Evolutionary conservation across 371 early-diverging fungal genomes (phyloP).

Genomic region (Mortierella sp.): DNA sequence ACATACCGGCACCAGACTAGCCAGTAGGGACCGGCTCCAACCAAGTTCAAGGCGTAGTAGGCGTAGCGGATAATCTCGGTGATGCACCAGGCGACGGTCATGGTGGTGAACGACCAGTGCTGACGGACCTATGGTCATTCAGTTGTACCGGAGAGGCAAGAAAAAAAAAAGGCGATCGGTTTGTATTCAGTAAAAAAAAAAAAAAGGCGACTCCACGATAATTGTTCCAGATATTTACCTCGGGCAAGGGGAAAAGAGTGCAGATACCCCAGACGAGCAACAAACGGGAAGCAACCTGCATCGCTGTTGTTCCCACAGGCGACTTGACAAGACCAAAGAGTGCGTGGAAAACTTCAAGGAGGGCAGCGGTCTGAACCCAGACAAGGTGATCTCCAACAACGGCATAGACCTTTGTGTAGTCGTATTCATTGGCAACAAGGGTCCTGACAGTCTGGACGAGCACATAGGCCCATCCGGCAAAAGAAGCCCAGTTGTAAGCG

Average conservation of each 20-base stretch:
- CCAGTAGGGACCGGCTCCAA: constrained; percentile 62
- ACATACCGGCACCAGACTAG: constrained; percentile 74
- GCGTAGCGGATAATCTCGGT: constrained; percentile 91
- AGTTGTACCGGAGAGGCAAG: too few species aligned
- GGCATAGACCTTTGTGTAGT: constrained; percentile 67
- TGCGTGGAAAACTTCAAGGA: constrained; percentile 73
- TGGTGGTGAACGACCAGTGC: constrained; percentile 78
- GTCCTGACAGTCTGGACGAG: constrained; percentile 62
- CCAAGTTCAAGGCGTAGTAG: constrained; percentile 81
- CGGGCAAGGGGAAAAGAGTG: constrained; percentile 71
- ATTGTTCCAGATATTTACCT: constrained; percentile 43
- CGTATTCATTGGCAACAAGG: constrained; percentile 60
- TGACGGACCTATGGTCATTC: constrained; percentile 59
- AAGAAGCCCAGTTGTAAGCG: constrained; percentile 81
- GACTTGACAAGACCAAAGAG: constrained; percentile 81
- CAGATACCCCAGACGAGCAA: constrained; percentile 87
- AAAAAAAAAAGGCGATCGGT: constrained; percentile 1
- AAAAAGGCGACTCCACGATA: constrained; percentile 7
- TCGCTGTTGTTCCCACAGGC: constrained; percentile 78
- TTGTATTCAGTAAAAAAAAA: too few species aligned
- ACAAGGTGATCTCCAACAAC: constrained; percentile 66
- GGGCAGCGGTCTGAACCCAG: constrained; percentile 80
- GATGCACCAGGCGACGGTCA: constrained; percentile 93
- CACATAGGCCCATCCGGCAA: constrained; percentile 81
- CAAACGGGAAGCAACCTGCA: constrained; percentile 90